phyloP scores from a whole-genome alignment of 768 basidiomycete species.

The Leccinellum luteum region DNA sequence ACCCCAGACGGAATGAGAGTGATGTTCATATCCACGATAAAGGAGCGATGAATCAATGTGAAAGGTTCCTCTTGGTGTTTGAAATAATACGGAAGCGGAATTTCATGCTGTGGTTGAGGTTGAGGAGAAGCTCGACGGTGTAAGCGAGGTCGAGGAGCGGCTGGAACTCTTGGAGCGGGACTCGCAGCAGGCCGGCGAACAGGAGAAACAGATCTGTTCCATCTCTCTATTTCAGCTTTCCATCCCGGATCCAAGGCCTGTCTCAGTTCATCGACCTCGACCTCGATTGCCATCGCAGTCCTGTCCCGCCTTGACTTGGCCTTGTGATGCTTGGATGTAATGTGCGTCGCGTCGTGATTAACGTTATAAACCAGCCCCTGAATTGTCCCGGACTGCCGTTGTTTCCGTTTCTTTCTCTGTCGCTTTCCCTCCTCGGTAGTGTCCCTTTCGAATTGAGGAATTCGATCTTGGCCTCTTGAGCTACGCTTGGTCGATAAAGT shows the following conservation, averaged over 20 bases:
- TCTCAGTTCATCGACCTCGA: constrained; percentile 41
- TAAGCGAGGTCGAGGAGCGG: constrained; percentile 12
- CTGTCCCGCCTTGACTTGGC: constrained; percentile 4
- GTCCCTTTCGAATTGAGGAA: constrained; percentile 7
- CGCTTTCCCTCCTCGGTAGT: constrained; percentile 4
- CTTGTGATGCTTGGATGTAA: constrained; percentile 32
- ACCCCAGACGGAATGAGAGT: constrained; percentile 48
- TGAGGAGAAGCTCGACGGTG: constrained; percentile 13
- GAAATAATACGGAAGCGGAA: constrained; percentile 16
- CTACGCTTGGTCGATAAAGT: constrained; percentile 5
- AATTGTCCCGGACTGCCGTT: constrained; percentile 27
- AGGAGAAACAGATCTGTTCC: constrained; percentile 23
- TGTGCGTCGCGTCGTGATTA: constrained; percentile 34
- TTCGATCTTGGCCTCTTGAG: constrained; percentile 11
- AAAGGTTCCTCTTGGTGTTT: constrained; percentile 9
- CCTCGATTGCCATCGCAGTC: constrained; percentile 39
- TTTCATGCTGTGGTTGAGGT: constrained; percentile 6
- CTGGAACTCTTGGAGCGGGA: background rate
- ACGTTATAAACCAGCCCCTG: constrained; percentile 38
- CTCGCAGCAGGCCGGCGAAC: constrained; percentile 11
- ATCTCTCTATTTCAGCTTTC: constrained; percentile 32
- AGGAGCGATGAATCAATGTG: constrained; percentile 12
- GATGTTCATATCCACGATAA: constrained; percentile 53
- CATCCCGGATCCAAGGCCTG: constrained; percentile 40
- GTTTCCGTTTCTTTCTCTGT: constrained; percentile 26